Conservation (phyloP, 2,329 filamentous ascomycete species). For the Allantophomopsis cytisporea region DNA sequence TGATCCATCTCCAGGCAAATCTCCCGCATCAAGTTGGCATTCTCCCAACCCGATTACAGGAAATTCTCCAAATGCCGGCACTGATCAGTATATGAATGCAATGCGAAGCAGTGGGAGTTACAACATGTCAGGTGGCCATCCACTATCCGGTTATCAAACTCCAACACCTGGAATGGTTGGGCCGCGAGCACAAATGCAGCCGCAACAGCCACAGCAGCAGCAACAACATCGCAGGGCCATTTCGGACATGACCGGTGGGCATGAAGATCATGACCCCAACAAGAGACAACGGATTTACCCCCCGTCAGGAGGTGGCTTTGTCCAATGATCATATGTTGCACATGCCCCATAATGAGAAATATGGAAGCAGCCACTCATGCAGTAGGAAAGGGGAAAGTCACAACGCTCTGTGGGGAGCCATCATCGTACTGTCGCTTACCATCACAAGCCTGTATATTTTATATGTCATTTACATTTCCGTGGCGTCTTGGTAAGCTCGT, state of each 20-base stretch:
- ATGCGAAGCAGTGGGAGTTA: constrained; percentile 15
- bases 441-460: background rate
- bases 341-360: background rate
- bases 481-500: no score
- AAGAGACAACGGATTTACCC: constrained; percentile 19
- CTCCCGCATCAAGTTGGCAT: constrained; percentile 17
- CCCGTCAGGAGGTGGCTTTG: constrained; percentile 8
- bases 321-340: constrained; percentile 6
- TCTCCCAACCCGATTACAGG: constrained; percentile 16
- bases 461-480: no score
- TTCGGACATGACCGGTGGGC: constrained; percentile 14
- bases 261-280: constrained; percentile 9
- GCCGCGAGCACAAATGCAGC: constrained; percentile 5
- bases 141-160: constrained; percentile 6
- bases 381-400: background rate
- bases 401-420: background rate
- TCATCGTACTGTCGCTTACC: background rate
- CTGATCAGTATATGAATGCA: constrained; percentile 11
- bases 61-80: constrained; percentile 12
- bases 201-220: background rate
- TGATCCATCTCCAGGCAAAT: constrained; percentile 18
- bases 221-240: constrained; percentile 14
- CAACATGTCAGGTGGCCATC: constrained; percentile 14
- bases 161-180: constrained; percentile 8
- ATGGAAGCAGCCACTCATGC: background rate